Base-by-base conservation (phyloP, 140 eudicot genomes). In the Cichorium intybus region DNA sequence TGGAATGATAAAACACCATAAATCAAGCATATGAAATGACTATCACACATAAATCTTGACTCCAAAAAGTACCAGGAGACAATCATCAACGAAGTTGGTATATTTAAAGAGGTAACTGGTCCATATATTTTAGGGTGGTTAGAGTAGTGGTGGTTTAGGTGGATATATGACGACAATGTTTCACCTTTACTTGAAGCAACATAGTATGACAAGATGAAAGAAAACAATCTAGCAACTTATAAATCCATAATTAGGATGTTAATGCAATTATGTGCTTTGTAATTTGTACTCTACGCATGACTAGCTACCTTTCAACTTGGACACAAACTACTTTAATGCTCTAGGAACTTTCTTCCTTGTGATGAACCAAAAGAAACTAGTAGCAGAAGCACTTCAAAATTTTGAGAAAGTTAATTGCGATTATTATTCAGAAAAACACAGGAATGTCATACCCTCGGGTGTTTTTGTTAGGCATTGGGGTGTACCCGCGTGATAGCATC, bases 101-200 rank as follows among this genome's bases (percentile, higher is more conserved):
- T 46, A 65, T 17, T 41, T 6, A 12, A 57, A 27, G 48, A 23
- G 24, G 55, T 11, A 66, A 58, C 14, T 57, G 79, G 74, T 48
- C 79, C 73, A 58, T 61, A 48, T 66, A 57, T 47, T 24, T 18
- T 45, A 41, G 56, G 57, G 79, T 74, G 9, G 79, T 74, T 74
- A 48, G 68, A 34, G 14, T 64, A 27, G 48, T 74, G 60, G 74
- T 74, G 79, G 74, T 74, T 66, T 74, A 74, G 79, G 63, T 74
- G 63, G 12, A 74, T 26, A 56, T 12, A 29, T 66, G 68, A 66
- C 48, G 37, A 37, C 48, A 35, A 66, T 48, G 56, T 8, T 66
- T 57, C 11, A 17, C n/a, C 39, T 33, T 56, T 39, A 5, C 11
- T 9, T 72, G 24, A 72, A 63, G 35, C 55, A 72, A 29, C 56